phyloP scores from a whole-genome alignment of 2,329 filamentous ascomycete genomes.

The Gnomoniopsis smithogilvyi region DNA sequence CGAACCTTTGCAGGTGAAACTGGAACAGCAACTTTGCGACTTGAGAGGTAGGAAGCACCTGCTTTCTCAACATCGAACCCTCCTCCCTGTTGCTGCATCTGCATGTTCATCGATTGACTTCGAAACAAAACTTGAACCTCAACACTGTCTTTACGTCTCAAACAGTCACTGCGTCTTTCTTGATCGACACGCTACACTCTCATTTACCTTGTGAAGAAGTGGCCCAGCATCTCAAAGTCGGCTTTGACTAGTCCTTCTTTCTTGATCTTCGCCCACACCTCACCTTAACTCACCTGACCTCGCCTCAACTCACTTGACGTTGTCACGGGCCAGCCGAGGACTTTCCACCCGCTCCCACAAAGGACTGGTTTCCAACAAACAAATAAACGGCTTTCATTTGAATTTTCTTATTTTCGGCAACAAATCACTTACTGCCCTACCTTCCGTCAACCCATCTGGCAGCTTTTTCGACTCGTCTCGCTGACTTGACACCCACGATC shows the following conservation, averaged over 20 bases:
- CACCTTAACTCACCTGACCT: not conserved
- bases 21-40: not conserved
- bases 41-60: not conserved
- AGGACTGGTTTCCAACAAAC: slow-evolving; percentile 15
- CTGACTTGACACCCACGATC: too few species aligned
- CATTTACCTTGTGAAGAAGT: too few species aligned
- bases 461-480: not conserved
- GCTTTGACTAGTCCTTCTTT: not conserved
- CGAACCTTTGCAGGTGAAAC: not conserved
- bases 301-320: slow-evolving; percentile 1
- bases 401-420: not conserved
- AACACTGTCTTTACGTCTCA: not conserved
- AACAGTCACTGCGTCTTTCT: not conserved
- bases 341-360: not conserved
- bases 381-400: not conserved
- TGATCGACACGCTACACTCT: too few species aligned
- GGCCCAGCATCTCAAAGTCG: too few species aligned
- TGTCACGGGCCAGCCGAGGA: not conserved
- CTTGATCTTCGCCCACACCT: not conserved
- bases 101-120: not conserved
- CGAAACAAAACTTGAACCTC: not conserved
- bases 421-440: not conserved
- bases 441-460: not conserved
- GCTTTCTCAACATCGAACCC: not conserved
- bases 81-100: not conserved